phyloP scores from a whole-genome alignment of 768 basidiomycete genomes.

The Porpolomopsis calyptriformis region DNA sequence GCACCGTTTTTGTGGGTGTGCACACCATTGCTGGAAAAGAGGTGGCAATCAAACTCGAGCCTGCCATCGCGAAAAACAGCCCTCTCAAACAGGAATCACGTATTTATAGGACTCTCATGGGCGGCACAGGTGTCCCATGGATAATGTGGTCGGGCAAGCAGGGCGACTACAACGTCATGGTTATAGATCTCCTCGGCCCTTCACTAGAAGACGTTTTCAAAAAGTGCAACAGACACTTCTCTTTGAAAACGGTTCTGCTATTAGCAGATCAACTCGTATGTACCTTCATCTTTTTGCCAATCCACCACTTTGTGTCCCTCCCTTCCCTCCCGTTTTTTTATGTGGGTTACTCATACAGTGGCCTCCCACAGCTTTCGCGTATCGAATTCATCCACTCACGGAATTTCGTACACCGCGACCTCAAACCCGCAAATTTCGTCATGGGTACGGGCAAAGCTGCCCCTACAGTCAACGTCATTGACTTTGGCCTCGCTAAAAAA shows the following conservation, averaged over 20 bases:
- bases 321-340: conserved; percentile 15
- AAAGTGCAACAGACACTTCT: conserved; percentile 84
- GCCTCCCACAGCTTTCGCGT: conserved; percentile 63
- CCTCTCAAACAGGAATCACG: conserved; percentile 83
- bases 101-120: conserved; percentile 86
- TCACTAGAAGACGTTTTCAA: conserved; percentile 81
- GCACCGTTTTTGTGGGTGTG: conserved; percentile 68
- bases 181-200: conserved; percentile 93
- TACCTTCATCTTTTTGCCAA: conserved; percentile 8
- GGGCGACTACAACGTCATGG: conserved; percentile 94
- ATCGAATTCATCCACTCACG: conserved; percentile 95
- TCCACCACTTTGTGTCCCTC: conserved; percentile 7
- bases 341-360: conserved; percentile 10
- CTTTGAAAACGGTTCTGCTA: conserved; percentile 86
- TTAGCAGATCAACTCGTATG: conserved; percentile 91
- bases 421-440: conserved; percentile 98
- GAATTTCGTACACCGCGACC: conserved; percentile 90
- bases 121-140: conserved; percentile 83
- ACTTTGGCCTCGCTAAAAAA: conserved; percentile 78
- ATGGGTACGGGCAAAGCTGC: conserved; percentile 62
- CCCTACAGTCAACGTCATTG: conserved; percentile 82
- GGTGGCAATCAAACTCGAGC: conserved; percentile 77
- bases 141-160: conserved; percentile 87
- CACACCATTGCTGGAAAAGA: conserved; percentile 76
- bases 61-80: conserved; percentile 44